phyloP scores from a whole-genome alignment of 2,329 filamentous ascomycete genomes.

The Pleurostoma richardsiae region DNA sequence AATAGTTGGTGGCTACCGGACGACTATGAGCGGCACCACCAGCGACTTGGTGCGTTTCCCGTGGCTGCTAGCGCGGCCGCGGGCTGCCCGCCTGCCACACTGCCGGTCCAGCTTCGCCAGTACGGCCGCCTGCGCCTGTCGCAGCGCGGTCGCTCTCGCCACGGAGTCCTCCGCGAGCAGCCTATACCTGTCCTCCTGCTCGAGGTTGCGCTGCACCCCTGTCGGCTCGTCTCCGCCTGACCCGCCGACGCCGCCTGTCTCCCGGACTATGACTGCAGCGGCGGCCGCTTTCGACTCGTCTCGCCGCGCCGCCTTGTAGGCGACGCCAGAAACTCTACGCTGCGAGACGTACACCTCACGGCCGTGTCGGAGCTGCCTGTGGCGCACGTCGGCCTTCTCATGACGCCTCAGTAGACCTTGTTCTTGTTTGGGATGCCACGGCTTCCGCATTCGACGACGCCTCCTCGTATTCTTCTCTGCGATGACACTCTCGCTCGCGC shows the following conservation, averaged over 20 bases:
- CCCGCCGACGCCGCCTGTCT: slow-evolving; percentile 4
- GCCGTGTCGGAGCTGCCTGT: slow-evolving; percentile 7
- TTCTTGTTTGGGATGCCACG: slow-evolving; percentile 20
- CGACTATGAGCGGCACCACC: slow-evolving; percentile 58
- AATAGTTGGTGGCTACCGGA: too few relatives aligned
- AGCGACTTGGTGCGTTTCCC: slow-evolving; percentile 28
- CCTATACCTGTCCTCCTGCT: slow-evolving; percentile 50
- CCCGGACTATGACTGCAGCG: slow-evolving; percentile 13
- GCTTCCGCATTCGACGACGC: slow-evolving; percentile 29
- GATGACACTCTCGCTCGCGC: slow-evolving; percentile 32
- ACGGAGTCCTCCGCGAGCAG: slow-evolving; percentile 52
- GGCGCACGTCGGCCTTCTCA: slow-evolving; percentile 3
- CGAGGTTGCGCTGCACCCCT: slow-evolving; percentile 52
- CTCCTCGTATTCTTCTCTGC: slow-evolving; percentile 42
- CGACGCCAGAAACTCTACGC: slow-evolving; percentile 17
- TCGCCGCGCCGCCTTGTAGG: slow-evolving; percentile 21
- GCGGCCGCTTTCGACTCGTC: slow-evolving; percentile 3
- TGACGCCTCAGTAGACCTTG: too few relatives aligned
- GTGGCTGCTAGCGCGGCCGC: slow-evolving; percentile 4
- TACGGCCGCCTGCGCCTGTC: slow-evolving; percentile 56
- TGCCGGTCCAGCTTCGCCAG: slow-evolving; percentile 50
- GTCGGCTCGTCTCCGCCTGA: slow-evolving; percentile 37
- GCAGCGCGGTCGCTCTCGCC: slow-evolving; percentile 48
- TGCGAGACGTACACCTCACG: slow-evolving; percentile 6
- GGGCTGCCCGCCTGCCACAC: slow-evolving; percentile 6